Conservation (phyloP, 805 yeast species). For the Kuraishia cidri region DNA sequence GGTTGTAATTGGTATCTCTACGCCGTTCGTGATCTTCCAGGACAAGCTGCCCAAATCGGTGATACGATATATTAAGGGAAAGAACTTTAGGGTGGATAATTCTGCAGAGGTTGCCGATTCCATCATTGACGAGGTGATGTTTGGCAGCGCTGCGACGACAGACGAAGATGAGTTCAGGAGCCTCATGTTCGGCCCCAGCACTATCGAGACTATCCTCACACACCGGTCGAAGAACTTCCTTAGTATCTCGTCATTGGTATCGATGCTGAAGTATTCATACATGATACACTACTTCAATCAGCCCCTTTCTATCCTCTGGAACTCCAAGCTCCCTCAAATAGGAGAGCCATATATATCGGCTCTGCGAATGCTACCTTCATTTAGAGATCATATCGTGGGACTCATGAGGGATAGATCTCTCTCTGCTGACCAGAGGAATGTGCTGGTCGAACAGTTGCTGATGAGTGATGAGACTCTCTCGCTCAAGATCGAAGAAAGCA, state of each 20-base stretch:
- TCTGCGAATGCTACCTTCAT: slow-evolving; percentile 1
- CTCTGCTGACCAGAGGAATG: slow-evolving; percentile 6
- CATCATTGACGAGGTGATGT: slow-evolving; percentile 19
- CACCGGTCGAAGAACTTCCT: slow-evolving; percentile 10
- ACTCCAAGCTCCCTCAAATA: not conserved
- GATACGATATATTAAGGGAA: slow-evolving; percentile 12
- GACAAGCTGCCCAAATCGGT: slow-evolving; percentile 19
- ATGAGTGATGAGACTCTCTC: slow-evolving; percentile 1
- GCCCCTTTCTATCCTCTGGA: slow-evolving; percentile 22
- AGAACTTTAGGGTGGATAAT: slow-evolving; percentile 18
- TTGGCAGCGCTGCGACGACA: slow-evolving; percentile 9
- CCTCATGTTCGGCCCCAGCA: slow-evolving; percentile 20
- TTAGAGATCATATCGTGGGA: not conserved
- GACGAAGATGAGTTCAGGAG: not conserved
- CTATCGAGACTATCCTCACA: slow-evolving; percentile 14
- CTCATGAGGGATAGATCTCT: not conserved
- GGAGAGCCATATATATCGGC: not conserved
- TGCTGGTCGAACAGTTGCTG: slow-evolving; percentile 4
- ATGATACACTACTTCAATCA: slow-evolving; percentile 24
- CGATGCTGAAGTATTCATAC: slow-evolving; percentile 19
- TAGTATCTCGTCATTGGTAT: slow-evolving; percentile 18
- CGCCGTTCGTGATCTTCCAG: slow-evolving; percentile 22
- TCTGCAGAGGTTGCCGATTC: slow-evolving; percentile 18
- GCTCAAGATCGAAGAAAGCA: not conserved
- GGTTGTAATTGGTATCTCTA: slow-evolving; percentile 21